Percentiles rank a stretch among this genome's conserved stretches.
These are phyloP conservation scores for Talinum fruticosum DNA, from an alignment of 148 eudicot species.

Conservation along the genomic window DNA sequence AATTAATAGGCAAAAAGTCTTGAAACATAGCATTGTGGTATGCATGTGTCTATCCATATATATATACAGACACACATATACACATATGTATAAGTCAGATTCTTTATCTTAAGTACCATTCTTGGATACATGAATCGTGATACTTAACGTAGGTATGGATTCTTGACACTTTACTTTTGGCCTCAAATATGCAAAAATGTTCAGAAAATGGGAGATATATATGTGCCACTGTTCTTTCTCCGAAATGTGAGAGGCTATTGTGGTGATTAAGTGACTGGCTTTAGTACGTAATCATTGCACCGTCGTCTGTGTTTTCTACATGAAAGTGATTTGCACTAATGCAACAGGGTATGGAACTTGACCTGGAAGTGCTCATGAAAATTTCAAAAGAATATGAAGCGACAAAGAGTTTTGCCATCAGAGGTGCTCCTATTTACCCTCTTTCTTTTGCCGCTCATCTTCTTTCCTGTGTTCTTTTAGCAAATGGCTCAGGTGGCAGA, in stretches of 20 bases:
- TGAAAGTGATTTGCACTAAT: conserved; percentile 8
- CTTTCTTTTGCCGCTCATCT: neutral
- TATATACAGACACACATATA: too few relatives aligned
- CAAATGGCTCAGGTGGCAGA: neutral
- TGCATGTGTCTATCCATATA: too few relatives aligned
- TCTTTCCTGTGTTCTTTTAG: neutral
- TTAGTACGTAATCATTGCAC: neutral
- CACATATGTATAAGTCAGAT: neutral
- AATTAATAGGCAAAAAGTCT: too few relatives aligned
- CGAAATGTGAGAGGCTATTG: neutral
- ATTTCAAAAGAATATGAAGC: conserved; percentile 59
- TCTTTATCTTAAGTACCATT: neutral
- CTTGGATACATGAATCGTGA: neutral
- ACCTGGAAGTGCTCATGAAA: conserved; percentile 48
- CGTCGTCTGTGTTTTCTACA: neutral
- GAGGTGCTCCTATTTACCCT: conserved; percentile 38
- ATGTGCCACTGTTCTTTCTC: neutral
- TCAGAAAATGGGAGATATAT: too few relatives aligned
- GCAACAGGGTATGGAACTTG: conserved; percentile 70
- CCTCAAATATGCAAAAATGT: too few relatives aligned
- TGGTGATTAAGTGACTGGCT: neutral
- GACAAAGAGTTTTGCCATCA: conserved; percentile 57
- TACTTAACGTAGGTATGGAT: neutral
- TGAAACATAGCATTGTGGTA: too few relatives aligned
- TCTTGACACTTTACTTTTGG: neutral